Evolutionary conservation across 73 alveolate genomes (phyloP), one percentile per base, ranked within the genome.

Genomic region (Paramecium biaurelia): DNA sequence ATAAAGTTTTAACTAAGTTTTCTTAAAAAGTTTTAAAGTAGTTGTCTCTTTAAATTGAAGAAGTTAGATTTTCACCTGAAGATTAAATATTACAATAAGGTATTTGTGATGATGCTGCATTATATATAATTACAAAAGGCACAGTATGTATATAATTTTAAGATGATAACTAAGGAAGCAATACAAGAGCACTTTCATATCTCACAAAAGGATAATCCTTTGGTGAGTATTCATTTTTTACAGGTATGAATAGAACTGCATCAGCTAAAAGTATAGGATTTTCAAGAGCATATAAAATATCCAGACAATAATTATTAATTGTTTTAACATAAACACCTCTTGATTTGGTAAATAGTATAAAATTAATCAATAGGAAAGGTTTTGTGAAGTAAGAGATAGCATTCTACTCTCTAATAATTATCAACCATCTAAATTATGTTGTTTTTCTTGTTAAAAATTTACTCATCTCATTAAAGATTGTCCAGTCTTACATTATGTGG

Each of bases 221-320:
- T 53, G 97, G 97, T 12, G 97, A 93, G 63, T 45, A 86, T 59
- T 85, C 93, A 21, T 92, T 94, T 86, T 94, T 94, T 63, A 86
- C 96, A 12, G 97, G 95, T 34, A 24, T 41, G 56, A 34, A 85
- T 35, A 79, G 97, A 67, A 87, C 92, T 21, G 93, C 93, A 12
- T 85, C 92, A 28, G 95, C 93, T 34, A 86, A 94, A 56, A 86
- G 95, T 5, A 67, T 56, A 20, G 93, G 89, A n/a, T 85, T 94
- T 58, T 74, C 96, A 26, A 92, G 93, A 20, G 95, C 93, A 24
- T 88, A 70, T 11, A 88, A 88, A 26, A 88, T 88, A 24, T 7
- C 86, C 7, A 30, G 86, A 30, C 14, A 32, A 15, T 57, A 72
- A 18, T 18, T 72, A 32, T 26, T 72, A 1, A 9, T 18, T 10